Conservation (phyloP, 305 asterid species). For the Rubia occidens region DNA sequence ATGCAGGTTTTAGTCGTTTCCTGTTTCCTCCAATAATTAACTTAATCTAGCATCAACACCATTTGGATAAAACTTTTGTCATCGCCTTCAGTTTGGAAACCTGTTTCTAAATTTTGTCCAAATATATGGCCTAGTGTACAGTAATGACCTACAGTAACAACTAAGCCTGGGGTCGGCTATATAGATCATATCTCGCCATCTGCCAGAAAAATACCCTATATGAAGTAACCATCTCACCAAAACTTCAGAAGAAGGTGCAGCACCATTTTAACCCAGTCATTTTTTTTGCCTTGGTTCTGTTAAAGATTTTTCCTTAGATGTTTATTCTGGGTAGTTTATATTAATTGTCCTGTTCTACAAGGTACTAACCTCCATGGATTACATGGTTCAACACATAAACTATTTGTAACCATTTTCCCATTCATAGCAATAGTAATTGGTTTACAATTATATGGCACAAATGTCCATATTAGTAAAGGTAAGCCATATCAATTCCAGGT, state of each 20-base stretch:
- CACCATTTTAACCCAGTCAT: not conserved
- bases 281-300: not conserved
- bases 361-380: too few species aligned
- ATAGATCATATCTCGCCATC: not conserved
- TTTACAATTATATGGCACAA: too few species aligned
- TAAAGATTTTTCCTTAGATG: too few species aligned
- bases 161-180: not conserved
- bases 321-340: too few species aligned
- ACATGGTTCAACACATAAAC: too few species aligned
- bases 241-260: not conserved
- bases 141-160: not conserved
- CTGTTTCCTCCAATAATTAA: not conserved
- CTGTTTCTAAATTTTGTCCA: not conserved
- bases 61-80: not conserved
- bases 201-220: too few species aligned
- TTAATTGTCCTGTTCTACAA: too few species aligned
- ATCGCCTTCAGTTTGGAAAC: not conserved
- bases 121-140: not conserved
- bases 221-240: not conserved
- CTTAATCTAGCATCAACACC: not conserved
- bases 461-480: not conserved
- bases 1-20: not conserved
- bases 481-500: not conserved
- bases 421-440: not conserved
- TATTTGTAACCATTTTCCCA: not conserved